These are phyloP conservation scores for California macrophylla DNA, from an alignment of 441 rosid species.

Conservation along the genomic window DNA sequence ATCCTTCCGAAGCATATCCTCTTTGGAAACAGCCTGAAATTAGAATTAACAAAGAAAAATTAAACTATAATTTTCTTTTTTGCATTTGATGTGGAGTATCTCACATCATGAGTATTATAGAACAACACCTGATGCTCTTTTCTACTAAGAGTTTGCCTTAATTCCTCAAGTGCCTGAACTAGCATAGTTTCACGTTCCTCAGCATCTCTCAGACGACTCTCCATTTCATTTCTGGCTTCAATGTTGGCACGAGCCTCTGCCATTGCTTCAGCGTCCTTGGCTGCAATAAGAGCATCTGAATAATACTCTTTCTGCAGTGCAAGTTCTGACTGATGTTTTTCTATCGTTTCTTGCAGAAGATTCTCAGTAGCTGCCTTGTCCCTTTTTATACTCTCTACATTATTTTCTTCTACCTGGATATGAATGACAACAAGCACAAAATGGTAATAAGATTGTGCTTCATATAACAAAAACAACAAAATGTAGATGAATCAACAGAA, in stretches of 20 bases:
- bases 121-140: constrained; percentile 80
- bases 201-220: constrained; percentile 72
- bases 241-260: constrained; percentile 83
- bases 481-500: constrained; percentile 3
- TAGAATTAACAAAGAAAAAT: constrained; percentile 14
- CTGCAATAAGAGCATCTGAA: constrained; percentile 71
- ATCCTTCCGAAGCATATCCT: constrained; percentile 70
- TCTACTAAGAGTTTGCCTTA: constrained; percentile 81
- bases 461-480: constrained; percentile 6
- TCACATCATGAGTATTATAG: constrained; percentile 15
- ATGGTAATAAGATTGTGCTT: background rate
- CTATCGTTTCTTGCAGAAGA: constrained; percentile 88
- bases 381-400: constrained; percentile 80
- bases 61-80: constrained; percentile 7
- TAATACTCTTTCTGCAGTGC: constrained; percentile 73
- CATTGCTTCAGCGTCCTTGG: constrained; percentile 86
- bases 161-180: constrained; percentile 83
- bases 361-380: constrained; percentile 87
- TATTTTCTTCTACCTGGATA: constrained; percentile 82
- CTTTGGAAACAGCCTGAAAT: constrained; percentile 63
- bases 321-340: constrained; percentile 83
- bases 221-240: constrained; percentile 84
- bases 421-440: constrained; percentile 8
- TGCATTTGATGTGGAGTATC: constrained; percentile 11
- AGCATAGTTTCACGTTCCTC: constrained; percentile 90